A percentile compares a stretch with the other conserved stretches of the same genome.
phyloP scores from a whole-genome alignment of 371 early-diverging fungal species.

The Neoconidiobolus thromboides region DNA sequence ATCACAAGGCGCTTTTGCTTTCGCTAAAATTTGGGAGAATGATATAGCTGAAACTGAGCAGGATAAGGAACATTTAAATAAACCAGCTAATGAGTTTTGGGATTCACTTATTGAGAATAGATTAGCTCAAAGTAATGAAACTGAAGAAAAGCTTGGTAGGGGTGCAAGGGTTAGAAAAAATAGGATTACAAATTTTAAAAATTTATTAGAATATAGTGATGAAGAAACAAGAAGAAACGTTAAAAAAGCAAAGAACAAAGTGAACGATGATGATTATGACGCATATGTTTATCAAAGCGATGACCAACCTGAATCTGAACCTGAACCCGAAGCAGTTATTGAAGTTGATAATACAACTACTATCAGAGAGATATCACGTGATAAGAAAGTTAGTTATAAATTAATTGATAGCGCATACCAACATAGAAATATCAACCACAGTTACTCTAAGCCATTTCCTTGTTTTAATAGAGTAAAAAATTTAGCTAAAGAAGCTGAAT shows the following conservation, averaged over 20 bases:
- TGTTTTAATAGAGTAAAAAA: neutral
- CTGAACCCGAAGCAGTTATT: neutral
- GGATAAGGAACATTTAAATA: neutral
- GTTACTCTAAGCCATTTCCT: too few relatives aligned
- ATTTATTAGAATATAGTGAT: neutral
- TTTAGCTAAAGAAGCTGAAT: too few relatives aligned
- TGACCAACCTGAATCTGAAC: neutral
- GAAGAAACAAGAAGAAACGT: neutral
- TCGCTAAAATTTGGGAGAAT: neutral
- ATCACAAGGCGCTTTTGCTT: neutral
- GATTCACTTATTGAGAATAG: neutral
- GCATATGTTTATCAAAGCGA: neutral
- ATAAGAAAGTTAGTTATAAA: too few relatives aligned
- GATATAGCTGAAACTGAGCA: neutral
- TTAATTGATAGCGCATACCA: too few relatives aligned
- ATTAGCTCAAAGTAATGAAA: neutral
- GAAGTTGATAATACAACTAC: neutral
- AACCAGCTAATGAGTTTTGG: neutral
- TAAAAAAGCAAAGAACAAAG: neutral
- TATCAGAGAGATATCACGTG: too few relatives aligned
- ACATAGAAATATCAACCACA: too few relatives aligned
- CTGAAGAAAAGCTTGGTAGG: neutral
- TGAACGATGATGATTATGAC: neutral
- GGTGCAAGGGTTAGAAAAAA: neutral
- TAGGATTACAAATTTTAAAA: neutral